Percentiles rank a stretch among this genome's conserved stretches.
These are phyloP conservation scores for Wolfiporia cocos DNA, from an alignment of 1,284 basidiomycete genomes.

Conservation along the genomic window DNA sequence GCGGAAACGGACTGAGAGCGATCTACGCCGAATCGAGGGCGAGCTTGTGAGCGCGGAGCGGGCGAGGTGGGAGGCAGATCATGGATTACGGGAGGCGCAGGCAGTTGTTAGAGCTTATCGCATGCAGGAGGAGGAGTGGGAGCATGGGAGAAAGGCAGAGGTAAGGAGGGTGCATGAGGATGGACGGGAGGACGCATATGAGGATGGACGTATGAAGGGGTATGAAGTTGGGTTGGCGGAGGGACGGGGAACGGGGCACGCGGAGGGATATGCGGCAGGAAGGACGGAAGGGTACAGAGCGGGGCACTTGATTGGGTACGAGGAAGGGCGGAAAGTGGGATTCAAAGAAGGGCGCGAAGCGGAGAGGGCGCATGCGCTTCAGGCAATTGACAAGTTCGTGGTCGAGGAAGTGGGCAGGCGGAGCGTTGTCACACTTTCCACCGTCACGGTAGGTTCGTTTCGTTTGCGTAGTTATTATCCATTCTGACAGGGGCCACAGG, in stretches of 20 bases:
- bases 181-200: conserved; percentile 37
- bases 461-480: conserved; percentile 5
- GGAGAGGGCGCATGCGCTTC: conserved; percentile 43
- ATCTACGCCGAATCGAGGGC: conserved; percentile 36
- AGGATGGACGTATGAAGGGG: conserved; percentile 33
- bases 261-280: conserved; percentile 41
- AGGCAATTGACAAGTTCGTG: conserved; percentile 50
- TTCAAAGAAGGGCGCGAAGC: conserved; percentile 37
- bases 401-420: conserved; percentile 34
- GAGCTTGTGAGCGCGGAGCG: conserved; percentile 37
- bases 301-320: conserved; percentile 34
- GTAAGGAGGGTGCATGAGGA: conserved; percentile 33
- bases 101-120: conserved; percentile 38
- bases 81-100: conserved; percentile 39
- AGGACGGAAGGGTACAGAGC: conserved; percentile 39
- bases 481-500: conserved; percentile 6
- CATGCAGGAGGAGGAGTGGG: too few species aligned
- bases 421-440: conserved; percentile 20
- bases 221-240: conserved; percentile 28
- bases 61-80: conserved; percentile 42
- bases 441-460: conserved; percentile 2
- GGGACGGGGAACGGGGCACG: conserved; percentile 38
- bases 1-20: conserved; percentile 34
- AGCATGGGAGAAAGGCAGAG: conserved; percentile 37
- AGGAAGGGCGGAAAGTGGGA: conserved; percentile 35